A percentile compares a stretch with the other conserved stretches of the same genome.
Conservation (phyloP, 164 flowering plant species). For the Tinospora cordifolia region DNA sequence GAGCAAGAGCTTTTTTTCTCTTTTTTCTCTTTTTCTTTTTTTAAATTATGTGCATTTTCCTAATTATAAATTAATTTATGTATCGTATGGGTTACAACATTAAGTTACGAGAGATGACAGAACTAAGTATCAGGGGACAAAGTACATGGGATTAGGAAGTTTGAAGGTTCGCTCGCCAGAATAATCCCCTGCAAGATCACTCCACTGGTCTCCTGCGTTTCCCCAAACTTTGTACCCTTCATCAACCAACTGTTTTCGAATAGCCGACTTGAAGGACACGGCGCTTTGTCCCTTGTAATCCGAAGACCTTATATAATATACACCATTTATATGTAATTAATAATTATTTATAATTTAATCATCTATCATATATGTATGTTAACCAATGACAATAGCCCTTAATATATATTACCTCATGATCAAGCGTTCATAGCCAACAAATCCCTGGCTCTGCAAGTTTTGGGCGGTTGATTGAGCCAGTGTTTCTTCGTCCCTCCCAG, state of each 20-base stretch:
- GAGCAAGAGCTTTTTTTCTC: not conserved
- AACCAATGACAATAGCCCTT: not conserved
- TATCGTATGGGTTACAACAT: not conserved
- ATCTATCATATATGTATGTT: no score
- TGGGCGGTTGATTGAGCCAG: slow-evolving; percentile 38
- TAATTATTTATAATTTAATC: not conserved
- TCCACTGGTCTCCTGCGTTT: slow-evolving; percentile 90
- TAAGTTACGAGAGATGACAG: not conserved
- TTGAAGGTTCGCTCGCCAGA: slow-evolving; percentile 69
- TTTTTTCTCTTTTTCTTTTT: no score
- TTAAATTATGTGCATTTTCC: not conserved
- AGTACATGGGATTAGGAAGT: slow-evolving; percentile 88
- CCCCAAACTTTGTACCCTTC: slow-evolving; percentile 79
- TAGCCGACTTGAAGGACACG: slow-evolving; percentile 45
- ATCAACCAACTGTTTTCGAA: slow-evolving; percentile 39
- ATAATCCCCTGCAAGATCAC: slow-evolving; percentile 61
- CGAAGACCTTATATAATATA: slow-evolving; percentile 27
- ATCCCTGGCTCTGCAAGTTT: slow-evolving; percentile 60
- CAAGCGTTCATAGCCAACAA: slow-evolving; percentile 57
- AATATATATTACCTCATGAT: slow-evolving; percentile 61
- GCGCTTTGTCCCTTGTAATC: slow-evolving; percentile 51
- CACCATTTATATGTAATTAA: not conserved
- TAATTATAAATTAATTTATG: no score
- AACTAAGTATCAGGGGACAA: slow-evolving; percentile 43
- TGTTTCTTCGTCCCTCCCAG: slow-evolving; percentile 67